Percentiles rank a stretch among this genome's conserved stretches.
Conservation (phyloP, 371 early-diverging fungal genomes). For the Actinomortierella wolfii region DNA sequence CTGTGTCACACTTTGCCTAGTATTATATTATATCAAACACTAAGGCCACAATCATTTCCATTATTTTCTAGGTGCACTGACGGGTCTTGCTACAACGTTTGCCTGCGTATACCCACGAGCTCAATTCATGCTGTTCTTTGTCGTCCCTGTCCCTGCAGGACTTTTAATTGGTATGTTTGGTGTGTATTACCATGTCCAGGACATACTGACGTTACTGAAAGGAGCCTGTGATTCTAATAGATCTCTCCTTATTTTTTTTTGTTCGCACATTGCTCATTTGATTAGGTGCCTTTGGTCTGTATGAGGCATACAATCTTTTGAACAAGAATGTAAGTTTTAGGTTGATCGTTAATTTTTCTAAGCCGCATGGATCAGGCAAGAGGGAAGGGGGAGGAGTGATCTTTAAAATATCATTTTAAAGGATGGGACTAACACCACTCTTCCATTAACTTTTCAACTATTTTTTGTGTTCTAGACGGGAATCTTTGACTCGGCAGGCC, state of each 20-base stretch:
- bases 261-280: not conserved
- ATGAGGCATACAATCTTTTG: slow-evolving; percentile 34
- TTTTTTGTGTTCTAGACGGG: slow-evolving; percentile 33
- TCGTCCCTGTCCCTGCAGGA: slow-evolving; percentile 62
- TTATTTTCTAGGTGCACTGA: slow-evolving; percentile 18
- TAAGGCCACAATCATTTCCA: too few relatives aligned
- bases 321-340: slow-evolving; percentile 23
- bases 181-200: slow-evolving; percentile 32
- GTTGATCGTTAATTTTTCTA: not conserved
- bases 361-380: too few relatives aligned
- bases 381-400: too few relatives aligned
- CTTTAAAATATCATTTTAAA: too few relatives aligned
- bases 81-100: slow-evolving; percentile 35
- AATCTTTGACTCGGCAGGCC: slow-evolving; percentile 60
- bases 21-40: too few relatives aligned
- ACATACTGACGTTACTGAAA: too few relatives aligned
- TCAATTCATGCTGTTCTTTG: slow-evolving; percentile 59
- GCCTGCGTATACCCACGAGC: slow-evolving; percentile 50
- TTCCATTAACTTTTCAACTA: not conserved
- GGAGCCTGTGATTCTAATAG: too few relatives aligned
- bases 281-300: slow-evolving; percentile 34
- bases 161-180: slow-evolving; percentile 54
- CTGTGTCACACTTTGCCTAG: too few relatives aligned
- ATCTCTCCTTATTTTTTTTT: not conserved
- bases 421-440: too few relatives aligned